Evolutionary conservation across 768 basidiomycete genomes (phyloP), one percentile per base, ranked within the genome.

Genomic region (Serendipita vermifera): DNA sequence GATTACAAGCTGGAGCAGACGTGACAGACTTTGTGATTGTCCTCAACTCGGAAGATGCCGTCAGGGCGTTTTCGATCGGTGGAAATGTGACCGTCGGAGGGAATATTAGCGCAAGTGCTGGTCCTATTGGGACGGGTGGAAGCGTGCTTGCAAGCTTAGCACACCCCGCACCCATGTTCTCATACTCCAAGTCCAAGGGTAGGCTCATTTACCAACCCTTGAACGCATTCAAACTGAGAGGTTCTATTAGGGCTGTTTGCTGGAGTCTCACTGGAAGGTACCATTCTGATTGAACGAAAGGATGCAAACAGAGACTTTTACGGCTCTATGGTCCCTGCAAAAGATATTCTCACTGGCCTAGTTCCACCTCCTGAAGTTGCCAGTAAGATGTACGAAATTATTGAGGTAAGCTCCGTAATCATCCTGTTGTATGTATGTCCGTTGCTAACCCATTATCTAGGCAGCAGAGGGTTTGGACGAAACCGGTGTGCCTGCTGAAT

Each of bases 361-460:
- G 93, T 98, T 1, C 96, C 94, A 3, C 88, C 94, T n/a, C 94
- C 96, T 0, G 94, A 98, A 71, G 89, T 94, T 57, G 92, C 92
- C 1, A 87, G 86, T 31, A 77, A 77, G 60, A 67, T 97, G 61
- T 98, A 98, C 69, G 94, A 98, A 67, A 84, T 97, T 64, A 94
- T 99, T 62, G 94, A 98, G 71, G 66, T 51, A 61, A 51, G 26
- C 43, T 56, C 22, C 54, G 20, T 33, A 15, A 32, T 39, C 33
- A 58, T 17, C 11, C 7, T 7, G 29, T 9, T 38, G 39, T 1
- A 20, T n/a, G n/a, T n/a, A 22, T 51, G 22, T 15, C 32, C 17
- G 9, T 22, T 29, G 11, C 17, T 20, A 51, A 43, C 40, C 32
- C 27, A 7, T 54, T 3, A 3, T 24, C 5, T 2, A 17, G 33